phyloP scores from a whole-genome alignment of 1,284 basidiomycete species.

The Anthracocystis panici-leucophaei region DNA sequence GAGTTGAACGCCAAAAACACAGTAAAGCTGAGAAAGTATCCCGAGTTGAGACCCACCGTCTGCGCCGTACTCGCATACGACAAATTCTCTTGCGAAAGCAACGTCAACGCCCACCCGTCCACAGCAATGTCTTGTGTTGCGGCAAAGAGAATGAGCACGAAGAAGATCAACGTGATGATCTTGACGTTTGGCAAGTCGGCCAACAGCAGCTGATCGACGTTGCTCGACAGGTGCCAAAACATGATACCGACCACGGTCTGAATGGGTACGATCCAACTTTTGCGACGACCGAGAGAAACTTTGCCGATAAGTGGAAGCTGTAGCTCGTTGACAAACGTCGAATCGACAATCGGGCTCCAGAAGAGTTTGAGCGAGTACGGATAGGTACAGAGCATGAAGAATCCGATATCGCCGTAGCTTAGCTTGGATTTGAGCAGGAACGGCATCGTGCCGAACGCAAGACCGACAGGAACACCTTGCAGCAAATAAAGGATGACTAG shows the following conservation, averaged over 20 bases:
- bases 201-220: slow-evolving; percentile 83
- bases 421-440: slow-evolving; percentile 94
- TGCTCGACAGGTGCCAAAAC: slow-evolving; percentile 87
- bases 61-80: slow-evolving; percentile 98
- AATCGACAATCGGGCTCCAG: slow-evolving; percentile 98
- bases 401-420: slow-evolving; percentile 94
- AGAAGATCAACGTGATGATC: slow-evolving; percentile 87
- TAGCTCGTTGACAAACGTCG: slow-evolving; percentile 79
- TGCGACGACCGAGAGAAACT: slow-evolving; percentile 81
- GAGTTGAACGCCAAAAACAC: slow-evolving; percentile 98
- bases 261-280: slow-evolving; percentile 99
- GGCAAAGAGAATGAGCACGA: slow-evolving; percentile 87
- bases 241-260: slow-evolving; percentile 88
- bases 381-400: slow-evolving; percentile 93
- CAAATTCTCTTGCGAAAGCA: slow-evolving; percentile 93
- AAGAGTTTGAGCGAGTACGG: slow-evolving; percentile 97
- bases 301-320: slow-evolving; percentile 40
- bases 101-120: slow-evolving; percentile 97
- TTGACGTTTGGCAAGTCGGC: slow-evolving; percentile 82
- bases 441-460: slow-evolving; percentile 84
- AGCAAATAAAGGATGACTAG: slow-evolving; percentile 90
- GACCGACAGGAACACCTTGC: slow-evolving; percentile 92
- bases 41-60: slow-evolving; percentile 95
- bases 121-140: slow-evolving; percentile 99
- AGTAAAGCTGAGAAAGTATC: slow-evolving; percentile 95